Base-by-base conservation (phyloP, 1,139 yeast species). In the Suhomyces panamericanus region DNA sequence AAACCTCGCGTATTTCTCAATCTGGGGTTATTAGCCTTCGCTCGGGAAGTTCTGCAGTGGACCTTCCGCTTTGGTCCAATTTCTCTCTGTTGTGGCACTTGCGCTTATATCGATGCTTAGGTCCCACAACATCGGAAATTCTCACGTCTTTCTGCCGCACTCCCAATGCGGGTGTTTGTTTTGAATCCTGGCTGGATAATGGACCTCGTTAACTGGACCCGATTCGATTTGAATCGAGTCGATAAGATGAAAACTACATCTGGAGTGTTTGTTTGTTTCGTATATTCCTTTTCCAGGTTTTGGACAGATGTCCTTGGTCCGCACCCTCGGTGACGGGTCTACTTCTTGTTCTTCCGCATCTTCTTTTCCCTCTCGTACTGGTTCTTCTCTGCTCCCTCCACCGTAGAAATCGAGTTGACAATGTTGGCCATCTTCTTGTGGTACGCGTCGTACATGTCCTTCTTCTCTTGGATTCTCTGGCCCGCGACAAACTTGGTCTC, bases 351-450 rank as follows among this genome's bases (percentile, higher is more conserved):
- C 63, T 81, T 82, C 58, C 90, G 78, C 52, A 75, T 71, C 64
- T 78, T 83, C 75, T 81, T 86, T 61, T 90, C 98, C 52, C 90
- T 77, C 62, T 89, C 96, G 64, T 90, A 91, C 57, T 84, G 84
- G 62, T 93, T 91, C 75, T 87, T 86, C 60, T 89, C 97, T 6
- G 95, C 87, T 57, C 98, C 98, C 73, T 91, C 98, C 55, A 85
- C 87, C 2, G 96, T 88, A 52, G 87, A 86, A 59, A 91, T 87
- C 44, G 91, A 81, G 57, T 91, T 87, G 62, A 87, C 84, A 64
- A 95, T 84, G 52, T 78, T 79, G 38, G 95, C 87, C 89, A 93
- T 87, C 75, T 89, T 91, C 56, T 82, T 78, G 64, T 93, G 98
- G 64, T 95, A 95, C 16, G 80, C 90, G 42, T 80, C 80, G 59